Evolutionary conservation across 169 alveolate species (phyloP), one percentile per base, ranked within the genome.

Genomic region (Plasmodium coatneyi): DNA sequence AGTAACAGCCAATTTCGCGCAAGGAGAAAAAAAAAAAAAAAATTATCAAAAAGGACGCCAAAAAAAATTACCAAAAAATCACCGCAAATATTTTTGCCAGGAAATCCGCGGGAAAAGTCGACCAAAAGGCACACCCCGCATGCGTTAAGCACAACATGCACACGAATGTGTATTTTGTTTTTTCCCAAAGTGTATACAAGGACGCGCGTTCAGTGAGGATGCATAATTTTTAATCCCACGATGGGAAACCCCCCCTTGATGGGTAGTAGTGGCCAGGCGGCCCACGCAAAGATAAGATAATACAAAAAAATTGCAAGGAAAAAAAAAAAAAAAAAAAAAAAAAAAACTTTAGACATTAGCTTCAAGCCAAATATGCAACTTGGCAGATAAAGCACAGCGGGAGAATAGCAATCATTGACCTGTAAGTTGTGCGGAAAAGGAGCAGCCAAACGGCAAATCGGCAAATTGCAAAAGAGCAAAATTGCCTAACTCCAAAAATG

Each of bases 291-390:
- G 54, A 3, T 74, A 12, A 74, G 36, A 74, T 19, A 74, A 10
- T 12, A 74, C 36, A 74, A 19, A 25, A 74, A 19, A 32, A 19
- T 14, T n/a, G 54, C 46, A 74, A 74, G 41, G n/a, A 72, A 72
- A 74, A 25, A 25, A 74, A 25, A 74, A 72, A 72, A 72, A 72
- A 72, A 22, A 43, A 43, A 10, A 43, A 43, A 43, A 72, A 72
- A 72, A 72, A 72, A 72, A 74, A 74, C 36, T 34, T 34, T 34
- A 74, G 54, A 74, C 46, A 74, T 66, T 66, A 66, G n/a, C 36
- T n/a, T 5, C n/a, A 28, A 66, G 76, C 36, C 76, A 66, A 66
- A 66, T 28, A 66, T 66, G 76, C 76, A 22, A 66, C 76, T 66
- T 66, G 14, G n/a, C 36, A 9, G 36, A 66, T 66, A 66, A 66